Percentiles rank a stretch among this genome's conserved stretches.
Conservation (phyloP, 2,329 filamentous ascomycete genomes). For the Trichoderma polysporum region DNA sequence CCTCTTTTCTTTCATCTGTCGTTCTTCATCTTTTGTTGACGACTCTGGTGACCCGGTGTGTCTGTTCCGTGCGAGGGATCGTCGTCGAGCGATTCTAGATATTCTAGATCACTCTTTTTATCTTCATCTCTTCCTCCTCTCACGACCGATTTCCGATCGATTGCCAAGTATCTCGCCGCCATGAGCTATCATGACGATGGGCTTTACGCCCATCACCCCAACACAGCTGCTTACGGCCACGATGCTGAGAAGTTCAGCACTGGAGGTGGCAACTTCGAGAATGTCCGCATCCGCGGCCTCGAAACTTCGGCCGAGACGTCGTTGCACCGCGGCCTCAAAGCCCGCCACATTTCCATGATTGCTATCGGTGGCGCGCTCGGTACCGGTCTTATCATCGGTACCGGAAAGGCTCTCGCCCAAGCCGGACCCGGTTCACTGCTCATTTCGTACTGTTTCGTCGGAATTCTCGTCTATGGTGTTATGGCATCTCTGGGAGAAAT, state of each 20-base stretch:
- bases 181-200: constrained; percentile 18
- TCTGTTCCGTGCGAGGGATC: not conserved
- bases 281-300: constrained; percentile 46
- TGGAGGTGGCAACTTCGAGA: constrained; percentile 12
- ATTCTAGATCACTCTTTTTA: not conserved
- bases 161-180: not conserved
- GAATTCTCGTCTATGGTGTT: constrained; percentile 73
- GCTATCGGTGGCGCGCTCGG: constrained; percentile 75
- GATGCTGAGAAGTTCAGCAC: constrained; percentile 27
- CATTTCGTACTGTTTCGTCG: constrained; percentile 69
- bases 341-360: constrained; percentile 58
- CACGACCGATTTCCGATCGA: not conserved
- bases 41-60: not conserved
- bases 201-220: constrained; percentile 5
- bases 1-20: not conserved
- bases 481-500: constrained; percentile 83
- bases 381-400: constrained; percentile 72
- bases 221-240: not conserved
- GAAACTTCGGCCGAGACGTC: constrained; percentile 50
- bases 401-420: constrained; percentile 53
- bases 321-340: constrained; percentile 54
- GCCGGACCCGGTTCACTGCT: constrained; percentile 65
- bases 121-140: not conserved
- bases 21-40: not conserved
- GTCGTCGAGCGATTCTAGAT: not conserved